Conservation (phyloP, 164 flowering plant genomes). For the Aristolochia contorta region DNA sequence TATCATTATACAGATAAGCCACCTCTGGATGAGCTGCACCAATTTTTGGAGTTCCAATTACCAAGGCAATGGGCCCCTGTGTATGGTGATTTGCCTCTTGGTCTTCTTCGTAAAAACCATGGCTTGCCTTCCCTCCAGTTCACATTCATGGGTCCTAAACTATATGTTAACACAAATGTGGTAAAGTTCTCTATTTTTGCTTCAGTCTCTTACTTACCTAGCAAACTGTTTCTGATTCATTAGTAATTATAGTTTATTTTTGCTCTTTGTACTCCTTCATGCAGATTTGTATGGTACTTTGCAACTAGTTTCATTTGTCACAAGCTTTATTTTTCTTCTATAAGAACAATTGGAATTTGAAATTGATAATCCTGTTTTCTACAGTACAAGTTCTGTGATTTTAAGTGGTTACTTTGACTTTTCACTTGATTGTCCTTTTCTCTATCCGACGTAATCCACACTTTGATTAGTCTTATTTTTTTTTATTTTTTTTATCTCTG, state of each 20-base stretch:
- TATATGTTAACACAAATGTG: slow-evolving; percentile 60
- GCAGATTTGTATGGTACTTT: too few relatives aligned
- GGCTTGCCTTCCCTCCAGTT: slow-evolving; percentile 63
- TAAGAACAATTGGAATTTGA: too few relatives aligned
- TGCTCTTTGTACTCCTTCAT: too few relatives aligned
- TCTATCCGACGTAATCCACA: too few relatives aligned
- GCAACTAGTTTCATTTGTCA: too few relatives aligned
- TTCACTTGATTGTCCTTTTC: too few relatives aligned
- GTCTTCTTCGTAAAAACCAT: slow-evolving; percentile 43
- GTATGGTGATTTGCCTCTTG: slow-evolving; percentile 71
- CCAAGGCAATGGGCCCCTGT: slow-evolving; percentile 96
- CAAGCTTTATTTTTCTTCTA: too few relatives aligned
- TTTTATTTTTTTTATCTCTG: too few relatives aligned
- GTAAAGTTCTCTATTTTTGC: slow-evolving; percentile 24
- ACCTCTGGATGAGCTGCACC: slow-evolving; percentile 67
- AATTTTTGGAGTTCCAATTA: slow-evolving; percentile 79
- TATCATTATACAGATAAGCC: slow-evolving; percentile 69
- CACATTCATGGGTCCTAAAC: slow-evolving; percentile 65
- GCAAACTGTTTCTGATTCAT: neutral
- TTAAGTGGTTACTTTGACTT: too few relatives aligned
- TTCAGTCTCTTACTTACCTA: neutral
- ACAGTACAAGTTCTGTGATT: too few relatives aligned
- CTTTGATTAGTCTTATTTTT: too few relatives aligned
- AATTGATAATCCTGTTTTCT: too few relatives aligned
- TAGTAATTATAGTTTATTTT: neutral